Evolutionary conservation across 139 green algal species (phyloP).

Genomic region (Mychonastes homosphaera): DNA sequence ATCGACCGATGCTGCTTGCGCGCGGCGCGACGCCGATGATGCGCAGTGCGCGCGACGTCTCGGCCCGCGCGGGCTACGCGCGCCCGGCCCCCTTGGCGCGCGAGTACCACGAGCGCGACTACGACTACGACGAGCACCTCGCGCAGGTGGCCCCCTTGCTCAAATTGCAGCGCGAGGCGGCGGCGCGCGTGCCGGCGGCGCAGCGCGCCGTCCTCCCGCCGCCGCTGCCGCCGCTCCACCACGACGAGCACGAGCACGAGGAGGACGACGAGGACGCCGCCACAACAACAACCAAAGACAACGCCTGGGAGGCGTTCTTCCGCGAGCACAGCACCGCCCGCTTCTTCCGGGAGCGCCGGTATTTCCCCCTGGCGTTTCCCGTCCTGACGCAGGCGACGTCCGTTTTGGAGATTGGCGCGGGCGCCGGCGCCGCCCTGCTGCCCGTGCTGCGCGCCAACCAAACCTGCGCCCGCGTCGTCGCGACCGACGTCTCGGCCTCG

Average conservation of each 20-base stretch:
- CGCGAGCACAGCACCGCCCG: slow-evolving; percentile 35
- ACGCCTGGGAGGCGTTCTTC: slow-evolving; percentile 59
- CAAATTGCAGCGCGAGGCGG: slow-evolving; percentile 20
- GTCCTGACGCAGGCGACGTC: slow-evolving; percentile 25
- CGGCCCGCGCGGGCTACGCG: too few relatives aligned
- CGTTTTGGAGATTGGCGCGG: slow-evolving; percentile 59
- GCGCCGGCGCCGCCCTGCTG: slow-evolving; percentile 52
- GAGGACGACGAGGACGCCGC: background rate
- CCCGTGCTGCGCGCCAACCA: slow-evolving; percentile 40
- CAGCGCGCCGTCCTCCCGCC: background rate
- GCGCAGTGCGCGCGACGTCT: too few relatives aligned
- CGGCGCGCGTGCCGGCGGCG: background rate
- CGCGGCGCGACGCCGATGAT: too few relatives aligned
- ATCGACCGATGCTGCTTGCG: too few relatives aligned
- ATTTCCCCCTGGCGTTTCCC: slow-evolving; percentile 64
- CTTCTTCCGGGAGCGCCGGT: slow-evolving; percentile 66
- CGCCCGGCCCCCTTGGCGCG: slow-evolving; percentile 22
- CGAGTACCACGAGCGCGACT: slow-evolving; percentile 53
- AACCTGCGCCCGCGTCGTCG: slow-evolving; percentile 23
- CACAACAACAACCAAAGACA: slow-evolving; percentile 5
- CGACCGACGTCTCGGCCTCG: slow-evolving; percentile 47
- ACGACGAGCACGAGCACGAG: background rate
- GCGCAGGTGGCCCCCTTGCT: slow-evolving; percentile 23
- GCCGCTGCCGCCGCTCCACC: background rate
- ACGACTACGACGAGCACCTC: slow-evolving; percentile 37